Base-by-base conservation (phyloP, 495 filamentous ascomycete genomes). In the Achaetomiella virescens region DNA sequence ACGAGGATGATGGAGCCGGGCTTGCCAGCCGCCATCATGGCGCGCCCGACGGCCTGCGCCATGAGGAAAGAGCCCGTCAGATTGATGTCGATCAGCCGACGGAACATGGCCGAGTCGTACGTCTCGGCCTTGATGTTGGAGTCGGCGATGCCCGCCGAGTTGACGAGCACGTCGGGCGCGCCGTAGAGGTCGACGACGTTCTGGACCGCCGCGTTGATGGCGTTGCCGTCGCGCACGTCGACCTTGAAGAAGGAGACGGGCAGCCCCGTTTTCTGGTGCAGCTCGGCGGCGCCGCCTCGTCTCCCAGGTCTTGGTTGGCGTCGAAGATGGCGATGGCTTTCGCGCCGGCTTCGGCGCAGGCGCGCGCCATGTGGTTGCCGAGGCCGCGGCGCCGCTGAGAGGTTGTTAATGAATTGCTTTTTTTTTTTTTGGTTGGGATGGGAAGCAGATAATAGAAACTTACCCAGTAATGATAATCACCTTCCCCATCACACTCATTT, bases 121-220 rank as follows among this genome's bases (percentile, higher is more conserved):
- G 72, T 81, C 81, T 75, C 66, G 35, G 73, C 75, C 58, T 72
- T 69, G 69, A 79, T 77, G 68, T 77, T 78, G 68, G 74, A 77
- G 51, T 90, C 87, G 58, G 89, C 88, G 54, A 95, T 90, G 61
- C 90, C 89, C 29, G 90, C 90, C 51, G 87, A 87, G 71, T 89
- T 91, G 72, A 95, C 79, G 15, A 90, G 73, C 21, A 91, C 85
- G 53, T 91, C 82, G 17, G 90, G 74, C 6, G 79, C 72, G 48
- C 81, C 87, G 55, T 84, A 82, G 52, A 81, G 75, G 36, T 77
- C 69, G n/a, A 81, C 72, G 18, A 83, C 73, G 33, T 79, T 70
- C 52, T 80, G 72, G 51, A 87, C 83, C 41, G 86, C 75, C 25
- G 78, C 78, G 29, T 81, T 76, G 52, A 87, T 81, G 17, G 81